phyloP scores from a whole-genome alignment of 1,284 basidiomycete genomes.

The Ceratobasidium sp. region DNA sequence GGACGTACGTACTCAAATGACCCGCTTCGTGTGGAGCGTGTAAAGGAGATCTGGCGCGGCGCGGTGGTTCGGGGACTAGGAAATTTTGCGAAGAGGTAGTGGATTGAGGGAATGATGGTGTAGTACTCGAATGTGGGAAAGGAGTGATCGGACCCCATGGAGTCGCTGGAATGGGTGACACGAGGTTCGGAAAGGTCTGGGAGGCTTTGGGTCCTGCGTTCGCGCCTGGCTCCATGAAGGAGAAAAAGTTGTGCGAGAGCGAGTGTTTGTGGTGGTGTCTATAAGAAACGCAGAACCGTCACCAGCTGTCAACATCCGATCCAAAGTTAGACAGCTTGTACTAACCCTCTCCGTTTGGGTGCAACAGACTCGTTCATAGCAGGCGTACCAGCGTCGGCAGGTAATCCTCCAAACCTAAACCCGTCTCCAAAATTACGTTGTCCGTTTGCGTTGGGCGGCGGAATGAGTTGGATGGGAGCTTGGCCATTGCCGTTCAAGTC shows the following conservation, averaged over 20 bases:
- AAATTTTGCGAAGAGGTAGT: conserved; percentile 38
- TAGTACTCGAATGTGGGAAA: conserved; percentile 31
- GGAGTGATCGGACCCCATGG: conserved; percentile 41
- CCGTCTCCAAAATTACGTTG: conserved; percentile 61
- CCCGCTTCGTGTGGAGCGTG: conserved; percentile 47
- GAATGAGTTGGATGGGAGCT: conserved; percentile 58
- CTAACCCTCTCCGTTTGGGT: conserved; percentile 41
- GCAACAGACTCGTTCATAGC: conserved; percentile 47
- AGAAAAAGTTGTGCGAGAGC: conserved; percentile 92
- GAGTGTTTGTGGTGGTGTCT: conserved; percentile 92
- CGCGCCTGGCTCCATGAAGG: conserved; percentile 75
- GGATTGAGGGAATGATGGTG: conserved; percentile 43
- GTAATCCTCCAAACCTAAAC: conserved; percentile 69
- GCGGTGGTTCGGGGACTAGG: conserved; percentile 39
- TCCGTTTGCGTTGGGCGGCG: conserved; percentile 52
- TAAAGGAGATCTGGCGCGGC: conserved; percentile 39
- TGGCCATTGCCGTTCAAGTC: conserved; percentile 56
- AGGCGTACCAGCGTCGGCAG: conserved; percentile 48
- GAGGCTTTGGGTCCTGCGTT: neutral
- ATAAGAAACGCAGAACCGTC: conserved; percentile 66
- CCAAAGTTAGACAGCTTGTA: neutral
- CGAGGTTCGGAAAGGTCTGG: conserved; percentile 11
- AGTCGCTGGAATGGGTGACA: conserved; percentile 6
- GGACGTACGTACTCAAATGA: conserved; percentile 48
- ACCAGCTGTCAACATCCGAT: conserved; percentile 51